A percentile compares a stretch with the other conserved stretches of the same genome.
Conservation (phyloP, 1,139 yeast species). For the Pichia sp. region DNA sequence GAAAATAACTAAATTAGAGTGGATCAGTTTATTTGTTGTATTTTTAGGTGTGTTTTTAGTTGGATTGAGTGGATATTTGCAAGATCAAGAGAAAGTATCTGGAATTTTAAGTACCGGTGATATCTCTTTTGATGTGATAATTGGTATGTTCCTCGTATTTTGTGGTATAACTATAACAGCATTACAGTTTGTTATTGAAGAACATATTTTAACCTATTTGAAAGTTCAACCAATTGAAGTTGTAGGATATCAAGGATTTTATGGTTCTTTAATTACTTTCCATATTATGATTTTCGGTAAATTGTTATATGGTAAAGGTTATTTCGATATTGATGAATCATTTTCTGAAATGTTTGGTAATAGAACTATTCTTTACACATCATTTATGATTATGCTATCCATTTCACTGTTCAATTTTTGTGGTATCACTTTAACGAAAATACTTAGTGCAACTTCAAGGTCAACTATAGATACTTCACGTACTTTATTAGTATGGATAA, state of each 20-base stretch:
- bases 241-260: conserved; percentile 72
- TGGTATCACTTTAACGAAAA: conserved; percentile 63
- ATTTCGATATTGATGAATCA: conserved; percentile 52
- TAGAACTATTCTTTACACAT: conserved; percentile 40
- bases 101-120: neutral
- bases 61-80: conserved; percentile 53
- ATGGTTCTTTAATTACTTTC: conserved; percentile 47
- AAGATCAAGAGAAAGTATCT: conserved; percentile 5
- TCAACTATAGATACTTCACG: conserved; percentile 76
- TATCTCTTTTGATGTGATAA: conserved; percentile 28
- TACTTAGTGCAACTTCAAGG: conserved; percentile 67
- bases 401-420: conserved; percentile 68
- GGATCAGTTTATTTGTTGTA: conserved; percentile 58
- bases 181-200: conserved; percentile 72
- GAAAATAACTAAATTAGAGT: conserved; percentile 52
- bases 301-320: conserved; percentile 38
- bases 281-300: conserved; percentile 39
- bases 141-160: conserved; percentile 55
- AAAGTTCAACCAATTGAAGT: conserved; percentile 55
- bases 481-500: conserved; percentile 68
- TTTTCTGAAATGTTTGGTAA: conserved; percentile 43
- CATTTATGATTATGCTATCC: conserved; percentile 61
- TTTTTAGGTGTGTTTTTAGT: conserved; percentile 65
- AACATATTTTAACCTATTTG: conserved; percentile 50
- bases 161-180: conserved; percentile 65